These are phyloP conservation scores for Moesziomyces parantarcticus DNA, from an alignment of 1,284 basidiomycete genomes.

Conservation along the genomic window DNA sequence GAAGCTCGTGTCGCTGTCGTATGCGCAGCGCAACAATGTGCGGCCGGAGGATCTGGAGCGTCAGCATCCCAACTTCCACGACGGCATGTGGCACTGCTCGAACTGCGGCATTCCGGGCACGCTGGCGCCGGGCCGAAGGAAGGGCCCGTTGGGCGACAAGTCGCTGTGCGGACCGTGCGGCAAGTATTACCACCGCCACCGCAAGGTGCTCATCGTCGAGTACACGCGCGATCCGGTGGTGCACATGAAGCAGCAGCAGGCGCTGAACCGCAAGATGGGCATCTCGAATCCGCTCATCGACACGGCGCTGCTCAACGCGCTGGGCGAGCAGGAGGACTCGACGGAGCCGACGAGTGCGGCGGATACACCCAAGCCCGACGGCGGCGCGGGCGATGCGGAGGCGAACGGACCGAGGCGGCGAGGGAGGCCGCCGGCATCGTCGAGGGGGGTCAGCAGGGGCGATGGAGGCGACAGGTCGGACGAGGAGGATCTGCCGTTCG, in stretches of 20 bases:
- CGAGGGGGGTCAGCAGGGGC: slow-evolving; percentile 15
- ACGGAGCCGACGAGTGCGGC: slow-evolving; percentile 47
- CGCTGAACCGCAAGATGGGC: slow-evolving; percentile 38
- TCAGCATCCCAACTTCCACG: slow-evolving; percentile 64
- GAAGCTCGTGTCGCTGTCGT: slow-evolving; percentile 48
- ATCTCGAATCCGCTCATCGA: slow-evolving; percentile 43
- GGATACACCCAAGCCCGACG: slow-evolving; percentile 44
- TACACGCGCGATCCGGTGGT: slow-evolving; percentile 61
- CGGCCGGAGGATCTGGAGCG: slow-evolving; percentile 62
- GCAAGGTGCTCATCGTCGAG: slow-evolving; percentile 54
- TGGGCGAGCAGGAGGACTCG: slow-evolving; percentile 38
- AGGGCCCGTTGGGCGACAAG: slow-evolving; percentile 89
- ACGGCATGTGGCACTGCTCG: slow-evolving; percentile 66
- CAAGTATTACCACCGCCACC: slow-evolving; percentile 71
- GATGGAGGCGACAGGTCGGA: slow-evolving; percentile 30
- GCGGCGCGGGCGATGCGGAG: slow-evolving; percentile 7
- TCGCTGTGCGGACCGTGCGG: slow-evolving; percentile 91
- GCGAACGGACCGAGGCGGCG: slow-evolving; percentile 17
- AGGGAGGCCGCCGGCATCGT: slow-evolving; percentile 24
- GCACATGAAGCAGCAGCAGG: slow-evolving; percentile 56
- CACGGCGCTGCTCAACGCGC: slow-evolving; percentile 37
- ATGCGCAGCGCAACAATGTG: slow-evolving; percentile 49
- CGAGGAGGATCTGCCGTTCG: slow-evolving; percentile 57
- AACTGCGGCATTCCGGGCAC: slow-evolving; percentile 66
- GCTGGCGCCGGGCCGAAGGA: slow-evolving; percentile 68